Percentiles rank a stretch among this genome's conserved stretches.
phyloP scores from a whole-genome alignment of 768 basidiomycete genomes.

The Russula earlei region DNA sequence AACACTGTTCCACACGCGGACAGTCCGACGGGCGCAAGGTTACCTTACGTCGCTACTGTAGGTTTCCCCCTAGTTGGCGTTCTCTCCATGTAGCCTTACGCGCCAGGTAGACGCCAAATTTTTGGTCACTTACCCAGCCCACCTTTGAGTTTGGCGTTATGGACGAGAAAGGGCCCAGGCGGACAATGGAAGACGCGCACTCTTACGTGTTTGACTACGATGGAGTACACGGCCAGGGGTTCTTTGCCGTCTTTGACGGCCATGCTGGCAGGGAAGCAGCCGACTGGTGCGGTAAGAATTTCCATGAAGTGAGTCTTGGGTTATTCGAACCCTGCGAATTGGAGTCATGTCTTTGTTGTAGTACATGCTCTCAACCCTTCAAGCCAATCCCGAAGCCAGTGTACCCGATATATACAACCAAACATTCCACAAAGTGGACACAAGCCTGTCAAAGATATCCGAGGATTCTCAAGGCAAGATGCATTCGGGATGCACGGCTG shows the following conservation, averaged over 20 bases:
- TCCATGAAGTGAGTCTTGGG: conserved; percentile 63
- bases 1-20: conserved; percentile 4
- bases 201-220: conserved; percentile 94
- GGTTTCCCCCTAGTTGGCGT: neutral
- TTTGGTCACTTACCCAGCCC: conserved; percentile 58
- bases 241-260: conserved; percentile 97
- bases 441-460: conserved; percentile 69
- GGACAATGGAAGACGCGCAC: conserved; percentile 97
- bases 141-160: conserved; percentile 45
- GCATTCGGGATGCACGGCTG: conserved; percentile 94
- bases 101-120: conserved; percentile 51
- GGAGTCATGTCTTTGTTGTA: conserved; percentile 20
- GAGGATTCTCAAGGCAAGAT: conserved; percentile 86
- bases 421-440: conserved; percentile 92
- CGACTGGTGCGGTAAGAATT: conserved; percentile 96
- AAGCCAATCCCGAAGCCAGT: conserved; percentile 41
- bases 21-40: neutral
- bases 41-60: conserved; percentile 19
- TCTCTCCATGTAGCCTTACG: neutral
- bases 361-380: conserved; percentile 65
- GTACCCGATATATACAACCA: conserved; percentile 87
- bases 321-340: neutral
- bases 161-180: conserved; percentile 82
- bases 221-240: conserved; percentile 86
- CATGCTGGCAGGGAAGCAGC: conserved; percentile 98